Evolutionary conservation across 2,329 filamentous ascomycete genomes (phyloP).

Genomic region (Trichophaea hybrida): DNA sequence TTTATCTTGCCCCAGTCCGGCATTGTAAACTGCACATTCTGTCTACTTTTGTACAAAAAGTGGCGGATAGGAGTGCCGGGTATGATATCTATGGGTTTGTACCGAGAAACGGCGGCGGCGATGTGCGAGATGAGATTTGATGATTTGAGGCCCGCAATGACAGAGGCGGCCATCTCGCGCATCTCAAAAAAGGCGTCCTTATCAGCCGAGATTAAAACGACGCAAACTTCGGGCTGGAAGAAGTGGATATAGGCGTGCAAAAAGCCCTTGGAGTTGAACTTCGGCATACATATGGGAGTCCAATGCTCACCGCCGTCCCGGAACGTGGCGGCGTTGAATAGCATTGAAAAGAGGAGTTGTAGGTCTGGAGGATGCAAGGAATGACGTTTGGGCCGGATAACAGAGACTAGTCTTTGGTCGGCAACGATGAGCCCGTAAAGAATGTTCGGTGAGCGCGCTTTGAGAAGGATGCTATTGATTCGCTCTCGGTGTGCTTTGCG

Average conservation of each 20-base stretch:
- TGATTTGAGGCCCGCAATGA: constrained; percentile 43
- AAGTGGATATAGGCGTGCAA: constrained; percentile 99
- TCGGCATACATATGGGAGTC: constrained; percentile 89
- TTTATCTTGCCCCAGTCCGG: constrained; percentile 39
- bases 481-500: constrained; percentile 71
- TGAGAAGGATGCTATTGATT: constrained; percentile 79
- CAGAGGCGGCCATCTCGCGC: constrained; percentile 51
- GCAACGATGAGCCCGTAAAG: constrained; percentile 91
- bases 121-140: constrained; percentile 44
- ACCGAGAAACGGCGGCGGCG: constrained; percentile 56
- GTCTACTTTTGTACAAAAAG: constrained; percentile 88
- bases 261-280: constrained; percentile 93
- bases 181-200: constrained; percentile 89
- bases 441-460: constrained; percentile 58
- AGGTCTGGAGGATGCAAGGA: constrained; percentile 90
- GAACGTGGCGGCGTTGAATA: constrained; percentile 86
- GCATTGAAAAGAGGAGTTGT: constrained; percentile 97
- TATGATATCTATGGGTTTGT: constrained; percentile 57
- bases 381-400: constrained; percentile 85
- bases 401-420: constrained; percentile 81
- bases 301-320: constrained; percentile 88
- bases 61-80: constrained; percentile 71
- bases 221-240: constrained; percentile 73
- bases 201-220: constrained; percentile 81
- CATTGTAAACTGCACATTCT: constrained; percentile 94